Evolutionary conservation across 352 stramenopile genomes (phyloP), one percentile per base, ranked within the genome.

Genomic region (Halophytophthora batemanensis): DNA sequence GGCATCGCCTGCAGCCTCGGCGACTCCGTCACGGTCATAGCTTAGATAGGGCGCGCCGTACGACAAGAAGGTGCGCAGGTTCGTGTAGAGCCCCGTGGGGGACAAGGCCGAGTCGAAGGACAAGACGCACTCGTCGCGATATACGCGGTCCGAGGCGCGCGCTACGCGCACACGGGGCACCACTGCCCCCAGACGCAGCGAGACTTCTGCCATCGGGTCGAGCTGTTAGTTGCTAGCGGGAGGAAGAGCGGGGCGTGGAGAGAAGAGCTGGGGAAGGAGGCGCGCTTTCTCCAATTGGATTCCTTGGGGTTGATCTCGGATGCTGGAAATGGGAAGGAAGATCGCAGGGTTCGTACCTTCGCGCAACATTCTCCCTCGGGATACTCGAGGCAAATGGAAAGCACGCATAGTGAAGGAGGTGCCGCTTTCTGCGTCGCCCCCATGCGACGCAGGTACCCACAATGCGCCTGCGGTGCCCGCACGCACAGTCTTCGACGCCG

Each of bases 91-190:
- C 34, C 85, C 85, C 2, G 66, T 59, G 10, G 68, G 50, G 2
- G 75, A 83, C 18, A 90, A 71, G 36, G 81, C 42, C 39, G 86
- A 96, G 65, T 98, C 90, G 66, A 99, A 99, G 15, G 87, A 98
- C 60, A 98, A 98, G 38, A 96, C 88, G 74, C 96, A 99, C 73
- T 99, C 97, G 40, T 98, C 95, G 50, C 98, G 97, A 64, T 93
- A 98, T 36, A 99, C 96, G 49, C 77, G 74, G 50, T 88, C 77
- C 6, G 69, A 70, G 23, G 68, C 70, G 22, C 66, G 66, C 31
- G 82, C 74, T 7, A 90, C 47, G 49, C 74, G 70, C 37, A 81
- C 76, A 35, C 52, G 63, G 17, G 68, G 46, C 12, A 69, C 61
- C 12, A 69, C 45, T 13, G 57, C 59, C 49, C 68, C 21, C 14